Evolutionary conservation across 768 basidiomycete genomes (phyloP).

Genomic region (Kwoniella dejecticola): DNA sequence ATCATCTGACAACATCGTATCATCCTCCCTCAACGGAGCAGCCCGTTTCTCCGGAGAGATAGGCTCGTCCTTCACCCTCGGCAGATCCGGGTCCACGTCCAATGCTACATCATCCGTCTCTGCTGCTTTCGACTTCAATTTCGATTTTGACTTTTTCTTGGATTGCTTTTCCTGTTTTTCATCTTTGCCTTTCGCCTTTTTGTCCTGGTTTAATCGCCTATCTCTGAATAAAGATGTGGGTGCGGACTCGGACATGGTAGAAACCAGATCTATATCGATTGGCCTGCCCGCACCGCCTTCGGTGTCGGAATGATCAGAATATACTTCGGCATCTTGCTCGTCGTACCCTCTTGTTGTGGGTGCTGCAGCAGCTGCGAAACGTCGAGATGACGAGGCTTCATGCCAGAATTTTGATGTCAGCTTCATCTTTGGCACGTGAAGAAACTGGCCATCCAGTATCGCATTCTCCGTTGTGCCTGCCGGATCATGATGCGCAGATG

Average conservation of each 20-base stretch:
- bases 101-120: slow-evolving; percentile 5
- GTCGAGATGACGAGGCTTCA: slow-evolving; percentile 12
- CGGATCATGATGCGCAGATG: too few species aligned
- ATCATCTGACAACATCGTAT: slow-evolving; percentile 47
- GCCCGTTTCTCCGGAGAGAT: slow-evolving; percentile 41
- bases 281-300: slow-evolving; percentile 16
- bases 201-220: slow-evolving; percentile 29
- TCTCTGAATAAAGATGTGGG: slow-evolving; percentile 48
- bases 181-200: slow-evolving; percentile 27
- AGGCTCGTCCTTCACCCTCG: slow-evolving; percentile 39
- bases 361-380: slow-evolving; percentile 23
- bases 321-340: slow-evolving; percentile 36
- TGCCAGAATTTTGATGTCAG: not conserved
- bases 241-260: slow-evolving; percentile 49
- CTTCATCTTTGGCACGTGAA: slow-evolving; percentile 2
- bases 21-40: slow-evolving; percentile 35
- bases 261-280: slow-evolving; percentile 52
- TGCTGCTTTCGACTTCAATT: too few species aligned
- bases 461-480: too few species aligned
- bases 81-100: slow-evolving; percentile 22
- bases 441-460: too few species aligned
- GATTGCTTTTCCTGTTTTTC: slow-evolving; percentile 21
- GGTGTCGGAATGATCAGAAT: slow-evolving; percentile 50
- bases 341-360: slow-evolving; percentile 13
- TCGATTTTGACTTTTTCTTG: slow-evolving; percentile 24